Conservation (phyloP, 148 eudicot species). For the Nepenthes mirabilis region DNA sequence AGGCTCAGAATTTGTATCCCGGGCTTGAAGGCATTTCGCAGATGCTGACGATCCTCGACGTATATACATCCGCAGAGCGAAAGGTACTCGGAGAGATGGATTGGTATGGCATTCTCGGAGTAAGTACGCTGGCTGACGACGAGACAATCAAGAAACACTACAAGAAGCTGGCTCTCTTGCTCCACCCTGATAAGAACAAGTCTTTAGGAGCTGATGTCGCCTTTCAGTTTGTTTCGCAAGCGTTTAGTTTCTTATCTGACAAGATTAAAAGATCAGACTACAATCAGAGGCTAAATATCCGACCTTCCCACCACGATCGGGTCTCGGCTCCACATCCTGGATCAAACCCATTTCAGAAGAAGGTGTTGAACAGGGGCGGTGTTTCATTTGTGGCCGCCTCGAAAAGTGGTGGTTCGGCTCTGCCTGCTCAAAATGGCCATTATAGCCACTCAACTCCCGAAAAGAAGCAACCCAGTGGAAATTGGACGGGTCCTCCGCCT, state of each 20-base stretch:
- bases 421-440: conserved; percentile 10
- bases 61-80: neutral
- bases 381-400: conserved; percentile 16
- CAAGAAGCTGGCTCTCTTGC: conserved; percentile 44
- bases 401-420: conserved; percentile 20
- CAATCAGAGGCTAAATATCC: conserved; percentile 9
- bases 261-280: conserved; percentile 26
- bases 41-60: neutral
- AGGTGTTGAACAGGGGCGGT: conserved; percentile 21
- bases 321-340: conserved; percentile 4
- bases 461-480: neutral
- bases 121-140: conserved; percentile 50
- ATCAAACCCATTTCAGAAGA: conserved; percentile 1
- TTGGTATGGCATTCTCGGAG: conserved; percentile 71
- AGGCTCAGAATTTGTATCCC: neutral
- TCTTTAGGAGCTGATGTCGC: conserved; percentile 74
- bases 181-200: conserved; percentile 89
- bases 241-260: conserved; percentile 59
- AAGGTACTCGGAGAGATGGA: conserved; percentile 14
- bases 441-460: neutral
- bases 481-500: conserved; percentile 15
- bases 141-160: conserved; percentile 49
- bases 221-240: conserved; percentile 59
- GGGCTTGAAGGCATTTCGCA: neutral
- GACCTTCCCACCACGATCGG: conserved; percentile 17